A percentile compares a stretch with the other conserved stretches of the same genome.
These are phyloP conservation scores for Ochetophila trinervis DNA, from an alignment of 306 rosid species.

Conservation along the genomic window DNA sequence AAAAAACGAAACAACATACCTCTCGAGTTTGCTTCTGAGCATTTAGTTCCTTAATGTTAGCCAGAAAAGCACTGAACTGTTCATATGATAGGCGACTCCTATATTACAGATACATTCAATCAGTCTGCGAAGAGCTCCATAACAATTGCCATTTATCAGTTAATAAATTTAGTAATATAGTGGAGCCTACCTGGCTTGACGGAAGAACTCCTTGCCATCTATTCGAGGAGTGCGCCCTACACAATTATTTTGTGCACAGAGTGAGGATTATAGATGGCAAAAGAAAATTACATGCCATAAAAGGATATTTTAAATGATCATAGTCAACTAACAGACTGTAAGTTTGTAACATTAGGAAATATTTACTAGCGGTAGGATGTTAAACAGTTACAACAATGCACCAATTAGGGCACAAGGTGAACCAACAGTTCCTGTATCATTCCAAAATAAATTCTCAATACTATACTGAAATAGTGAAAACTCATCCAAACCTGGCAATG, in stretches of 20 bases:
- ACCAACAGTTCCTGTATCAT: neutral
- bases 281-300: neutral
- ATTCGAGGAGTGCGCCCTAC: slow-evolving; percentile 86
- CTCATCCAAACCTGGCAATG: slow-evolving; percentile 52
- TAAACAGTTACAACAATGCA: neutral
- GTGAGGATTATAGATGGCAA: slow-evolving; percentile 1
- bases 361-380: neutral
- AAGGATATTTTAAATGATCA: neutral
- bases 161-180: slow-evolving; percentile 14
- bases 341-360: neutral
- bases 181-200: slow-evolving; percentile 76
- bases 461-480: slow-evolving; percentile 9
- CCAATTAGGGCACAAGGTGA: neutral
- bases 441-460: slow-evolving; percentile 10
- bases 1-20: slow-evolving; percentile 42
- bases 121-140: slow-evolving; percentile 23
- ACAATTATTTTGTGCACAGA: slow-evolving; percentile 19
- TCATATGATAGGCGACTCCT: slow-evolving; percentile 98
- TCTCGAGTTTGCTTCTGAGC: slow-evolving; percentile 96
- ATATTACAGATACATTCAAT: slow-evolving; percentile 17
- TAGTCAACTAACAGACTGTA: neutral
- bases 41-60: slow-evolving; percentile 92
- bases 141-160: slow-evolving; percentile 15
- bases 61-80: slow-evolving; percentile 97
- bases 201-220: slow-evolving; percentile 97